Percentiles rank a stretch among this genome's conserved stretches.
These are phyloP conservation scores for Lumnitzera littorea DNA, from an alignment of 345 rosid genomes.

Conservation along the genomic window DNA sequence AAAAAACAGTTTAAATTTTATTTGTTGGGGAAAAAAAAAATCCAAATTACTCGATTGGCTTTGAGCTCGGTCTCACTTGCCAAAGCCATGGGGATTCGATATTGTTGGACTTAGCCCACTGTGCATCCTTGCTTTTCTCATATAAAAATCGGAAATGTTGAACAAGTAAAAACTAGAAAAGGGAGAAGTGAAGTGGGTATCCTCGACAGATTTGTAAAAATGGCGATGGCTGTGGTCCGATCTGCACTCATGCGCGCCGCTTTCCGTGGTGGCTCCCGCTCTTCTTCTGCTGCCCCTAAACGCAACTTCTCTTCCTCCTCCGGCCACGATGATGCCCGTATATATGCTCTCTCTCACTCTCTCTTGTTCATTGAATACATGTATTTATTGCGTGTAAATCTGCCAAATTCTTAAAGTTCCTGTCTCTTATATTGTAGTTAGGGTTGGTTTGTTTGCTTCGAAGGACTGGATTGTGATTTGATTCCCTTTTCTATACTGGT, in stretches of 20 bases:
- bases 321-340: constrained; percentile 75
- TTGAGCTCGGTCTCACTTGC: too few species aligned
- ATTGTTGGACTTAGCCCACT: too few species aligned
- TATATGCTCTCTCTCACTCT: constrained; percentile 7
- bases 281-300: constrained; percentile 50
- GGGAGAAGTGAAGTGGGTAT: neutral
- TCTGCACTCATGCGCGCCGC: constrained; percentile 56
- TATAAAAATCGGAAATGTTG: too few species aligned
- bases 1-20: too few species aligned
- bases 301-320: constrained; percentile 66
- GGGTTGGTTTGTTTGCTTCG: neutral
- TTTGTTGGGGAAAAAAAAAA: too few species aligned
- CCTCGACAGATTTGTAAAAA: neutral
- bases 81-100: too few species aligned
- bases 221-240: constrained; percentile 76
- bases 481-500: neutral
- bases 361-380: neutral
- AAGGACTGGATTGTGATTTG: neutral
- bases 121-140: too few species aligned
- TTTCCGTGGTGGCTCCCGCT: constrained; percentile 42
- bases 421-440: neutral
- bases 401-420: too few species aligned
- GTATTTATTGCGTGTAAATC: neutral
- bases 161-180: neutral
- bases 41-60: too few species aligned